A percentile compares a stretch with the other conserved stretches of the same genome.
Evolutionary conservation across 1,284 basidiomycete species (phyloP).

Genomic region (Marasmius sp.): DNA sequence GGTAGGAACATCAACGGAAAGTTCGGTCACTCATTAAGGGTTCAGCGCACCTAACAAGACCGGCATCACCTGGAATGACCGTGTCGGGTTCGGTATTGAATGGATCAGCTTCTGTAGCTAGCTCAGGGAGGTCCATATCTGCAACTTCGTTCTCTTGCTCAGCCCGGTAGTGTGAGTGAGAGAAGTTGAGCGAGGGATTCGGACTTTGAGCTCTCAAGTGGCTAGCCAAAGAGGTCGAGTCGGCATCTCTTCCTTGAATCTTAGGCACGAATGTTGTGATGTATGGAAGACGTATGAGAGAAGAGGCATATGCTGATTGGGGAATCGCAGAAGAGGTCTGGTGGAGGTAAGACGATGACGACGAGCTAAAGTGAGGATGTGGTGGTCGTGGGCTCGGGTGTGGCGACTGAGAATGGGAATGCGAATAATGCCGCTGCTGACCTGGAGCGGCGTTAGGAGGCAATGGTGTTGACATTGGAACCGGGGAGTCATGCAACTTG

Average conservation of each 20-base stretch:
- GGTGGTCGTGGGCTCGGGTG: background rate
- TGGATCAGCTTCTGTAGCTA: conserved; percentile 18
- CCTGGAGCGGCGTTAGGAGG: background rate
- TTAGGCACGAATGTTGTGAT: background rate
- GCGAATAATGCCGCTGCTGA: background rate
- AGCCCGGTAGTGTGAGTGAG: background rate
- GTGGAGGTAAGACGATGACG: background rate
- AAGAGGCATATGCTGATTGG: background rate
- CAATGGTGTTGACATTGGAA: background rate
- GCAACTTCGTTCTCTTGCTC: background rate
- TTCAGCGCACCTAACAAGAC: background rate
- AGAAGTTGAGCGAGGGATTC: background rate
- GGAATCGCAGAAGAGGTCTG: background rate
- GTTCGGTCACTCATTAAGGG: background rate
- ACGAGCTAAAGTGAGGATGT: background rate
- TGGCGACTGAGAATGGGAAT: background rate
- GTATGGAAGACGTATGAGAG: background rate
- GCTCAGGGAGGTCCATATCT: conserved; percentile 11
- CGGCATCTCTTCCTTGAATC: background rate
- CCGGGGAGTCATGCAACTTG: background rate
- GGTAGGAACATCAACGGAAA: background rate
- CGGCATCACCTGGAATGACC: background rate
- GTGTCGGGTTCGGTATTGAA: background rate
- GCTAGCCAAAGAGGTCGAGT: background rate
- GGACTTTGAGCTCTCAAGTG: background rate